Percentiles rank a stretch among this genome's conserved stretches.
Evolutionary conservation across 1,139 yeast genomes (phyloP).

Genomic region (Sugiyamaella pinicola): DNA sequence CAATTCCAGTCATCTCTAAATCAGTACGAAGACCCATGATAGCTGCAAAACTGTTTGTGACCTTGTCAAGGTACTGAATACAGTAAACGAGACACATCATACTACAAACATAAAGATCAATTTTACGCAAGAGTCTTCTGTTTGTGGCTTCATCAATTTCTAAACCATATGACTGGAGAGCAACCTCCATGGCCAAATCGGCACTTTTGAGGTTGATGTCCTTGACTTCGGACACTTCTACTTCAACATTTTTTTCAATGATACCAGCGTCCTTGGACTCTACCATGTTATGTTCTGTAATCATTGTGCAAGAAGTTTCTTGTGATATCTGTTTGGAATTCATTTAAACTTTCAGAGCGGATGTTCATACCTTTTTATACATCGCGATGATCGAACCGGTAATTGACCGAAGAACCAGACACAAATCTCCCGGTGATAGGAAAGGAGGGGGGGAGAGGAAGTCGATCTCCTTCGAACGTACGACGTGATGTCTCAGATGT

Average conservation of each 20-base stretch:
- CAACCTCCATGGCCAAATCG: constrained; percentile 29
- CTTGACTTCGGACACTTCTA: constrained; percentile 9
- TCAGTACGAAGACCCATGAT: constrained; percentile 56
- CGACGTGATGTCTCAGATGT: no score
- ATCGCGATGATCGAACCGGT: no score
- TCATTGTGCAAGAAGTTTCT: neutral
- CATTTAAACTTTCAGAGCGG: neutral
- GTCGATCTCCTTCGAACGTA: neutral
- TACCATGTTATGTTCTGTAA: neutral
- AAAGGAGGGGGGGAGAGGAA: no score
- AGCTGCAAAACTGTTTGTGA: constrained; percentile 59
- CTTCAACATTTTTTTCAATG: neutral
- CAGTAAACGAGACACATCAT: constrained; percentile 58
- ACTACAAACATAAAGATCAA: constrained; percentile 58
- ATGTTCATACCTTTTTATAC: neutral
- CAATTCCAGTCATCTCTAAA: constrained; percentile 42
- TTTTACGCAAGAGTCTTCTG: constrained; percentile 50
- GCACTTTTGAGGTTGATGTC: constrained; percentile 17
- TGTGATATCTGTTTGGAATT: neutral
- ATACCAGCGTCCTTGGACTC: constrained; percentile 2
- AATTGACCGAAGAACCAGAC: no score
- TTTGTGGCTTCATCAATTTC: constrained; percentile 37
- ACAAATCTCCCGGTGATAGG: no score
- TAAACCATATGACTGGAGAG: constrained; percentile 30
- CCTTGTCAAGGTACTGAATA: constrained; percentile 67